Evolutionary conservation across 2,329 filamentous ascomycete genomes (phyloP).

Genomic region (Trichophyton mentagrophytes): DNA sequence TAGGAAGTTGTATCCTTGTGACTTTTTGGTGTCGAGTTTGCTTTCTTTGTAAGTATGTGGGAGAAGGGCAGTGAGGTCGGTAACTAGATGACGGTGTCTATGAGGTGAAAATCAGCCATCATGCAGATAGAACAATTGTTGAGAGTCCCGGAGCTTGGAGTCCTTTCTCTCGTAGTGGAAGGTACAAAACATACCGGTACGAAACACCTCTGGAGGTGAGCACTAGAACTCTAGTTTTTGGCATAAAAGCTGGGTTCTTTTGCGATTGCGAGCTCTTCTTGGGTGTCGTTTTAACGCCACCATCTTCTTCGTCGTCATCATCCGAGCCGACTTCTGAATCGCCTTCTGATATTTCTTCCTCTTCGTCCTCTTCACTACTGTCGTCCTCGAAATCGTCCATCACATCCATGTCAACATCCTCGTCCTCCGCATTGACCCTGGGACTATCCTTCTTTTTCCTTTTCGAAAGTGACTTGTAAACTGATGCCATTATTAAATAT

Average conservation of each 20-base stretch:
- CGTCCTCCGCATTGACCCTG: conserved; percentile 7
- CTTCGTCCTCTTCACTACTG: conserved; percentile 41
- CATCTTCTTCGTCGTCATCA: conserved; percentile 13
- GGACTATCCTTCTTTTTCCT: conserved; percentile 6
- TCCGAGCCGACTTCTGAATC: conserved; percentile 15
- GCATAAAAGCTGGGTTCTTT: conserved; percentile 18
- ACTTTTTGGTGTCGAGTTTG: conserved; percentile 86
- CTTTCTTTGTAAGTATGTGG: conserved; percentile 89
- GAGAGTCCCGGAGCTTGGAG: background rate
- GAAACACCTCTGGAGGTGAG: conserved; percentile 88
- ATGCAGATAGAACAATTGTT: background rate
- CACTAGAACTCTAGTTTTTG: conserved; percentile 59
- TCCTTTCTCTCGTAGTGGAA: background rate
- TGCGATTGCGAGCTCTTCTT: conserved; percentile 13
- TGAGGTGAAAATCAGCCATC: conserved; percentile 1
- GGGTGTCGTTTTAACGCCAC: conserved; percentile 16
- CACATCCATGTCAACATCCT: conserved; percentile 12
- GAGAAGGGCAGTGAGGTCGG: conserved; percentile 76
- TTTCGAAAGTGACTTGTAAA: conserved; percentile 44
- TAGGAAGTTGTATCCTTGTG: conserved; percentile 49
- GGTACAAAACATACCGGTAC: conserved; percentile 47
- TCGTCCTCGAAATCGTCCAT: conserved; percentile 15
- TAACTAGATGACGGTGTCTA: conserved; percentile 84
- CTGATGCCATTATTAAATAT: conserved; percentile 37
- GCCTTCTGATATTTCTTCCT: conserved; percentile 40